A percentile compares a stretch with the other conserved stretches of the same genome.
These are phyloP conservation scores for Penicillium sp. DNA, from an alignment of 2,329 filamentous ascomycete species.

Conservation along the genomic window DNA sequence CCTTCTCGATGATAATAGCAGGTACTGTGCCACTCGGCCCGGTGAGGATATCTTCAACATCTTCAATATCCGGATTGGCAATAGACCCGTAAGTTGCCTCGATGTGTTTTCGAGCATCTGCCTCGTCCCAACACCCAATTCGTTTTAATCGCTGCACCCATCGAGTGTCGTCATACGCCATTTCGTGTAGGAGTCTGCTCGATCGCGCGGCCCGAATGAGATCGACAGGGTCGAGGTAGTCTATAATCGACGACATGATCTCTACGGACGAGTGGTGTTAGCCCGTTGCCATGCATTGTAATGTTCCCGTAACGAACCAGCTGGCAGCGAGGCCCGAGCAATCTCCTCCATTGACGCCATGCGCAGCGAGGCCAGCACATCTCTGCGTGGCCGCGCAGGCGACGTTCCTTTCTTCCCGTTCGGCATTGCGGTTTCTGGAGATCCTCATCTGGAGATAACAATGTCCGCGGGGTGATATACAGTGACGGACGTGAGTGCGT, in stretches of 20 bases:
- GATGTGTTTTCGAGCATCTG: constrained; percentile 76
- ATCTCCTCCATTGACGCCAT: constrained; percentile 75
- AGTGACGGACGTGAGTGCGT: not conserved
- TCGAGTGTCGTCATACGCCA: constrained; percentile 97
- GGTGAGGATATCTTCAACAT: constrained; percentile 30
- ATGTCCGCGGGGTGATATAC: constrained; percentile 7
- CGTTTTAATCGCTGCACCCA: constrained; percentile 85
- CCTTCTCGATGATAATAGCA: constrained; percentile 17
- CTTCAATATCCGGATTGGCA: constrained; percentile 29
- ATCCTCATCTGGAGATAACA: constrained; percentile 31
- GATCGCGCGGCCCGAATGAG: constrained; percentile 82
- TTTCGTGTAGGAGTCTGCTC: constrained; percentile 86
- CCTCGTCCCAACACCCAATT: constrained; percentile 92
- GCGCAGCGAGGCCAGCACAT: constrained; percentile 74
- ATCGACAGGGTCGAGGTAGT: constrained; percentile 83
- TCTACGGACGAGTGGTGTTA: constrained; percentile 54
- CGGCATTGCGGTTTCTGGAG: constrained; percentile 43
- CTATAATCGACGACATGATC: constrained; percentile 83
- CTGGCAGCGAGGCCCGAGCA: constrained; percentile 76
- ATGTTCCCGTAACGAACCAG: constrained; percentile 58
- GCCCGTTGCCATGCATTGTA: not conserved
- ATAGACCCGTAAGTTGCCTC: constrained; percentile 63
- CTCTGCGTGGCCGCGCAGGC: constrained; percentile 42
- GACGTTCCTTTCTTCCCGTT: constrained; percentile 51
- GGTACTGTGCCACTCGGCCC: constrained; percentile 19